Conservation (phyloP, 73 alveolate genomes). For the Tetrahymena elliotti region DNA sequence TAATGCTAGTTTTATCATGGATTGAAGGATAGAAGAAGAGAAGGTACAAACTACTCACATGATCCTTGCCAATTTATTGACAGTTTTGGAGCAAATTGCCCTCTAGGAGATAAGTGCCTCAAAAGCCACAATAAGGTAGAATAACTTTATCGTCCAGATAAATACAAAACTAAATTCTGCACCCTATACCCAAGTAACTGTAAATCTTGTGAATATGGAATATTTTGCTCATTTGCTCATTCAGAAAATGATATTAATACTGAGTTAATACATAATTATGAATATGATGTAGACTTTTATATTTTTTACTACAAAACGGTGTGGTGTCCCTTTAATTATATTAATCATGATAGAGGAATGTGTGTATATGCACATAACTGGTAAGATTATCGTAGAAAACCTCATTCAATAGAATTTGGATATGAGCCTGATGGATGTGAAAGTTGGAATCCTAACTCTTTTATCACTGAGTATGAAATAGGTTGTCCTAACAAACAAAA, state of each 20-base stretch:
- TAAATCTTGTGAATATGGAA: conserved; percentile 73
- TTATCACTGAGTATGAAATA: conserved; percentile 53
- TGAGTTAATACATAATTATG: conserved; percentile 64
- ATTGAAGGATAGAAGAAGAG: conserved; percentile 55
- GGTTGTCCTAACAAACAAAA: conserved; percentile 55
- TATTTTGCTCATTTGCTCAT: conserved; percentile 84
- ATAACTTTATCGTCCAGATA: conserved; percentile 74
- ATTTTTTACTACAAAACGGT: conserved; percentile 85
- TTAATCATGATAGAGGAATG: conserved; percentile 71
- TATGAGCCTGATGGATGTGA: conserved; percentile 57
- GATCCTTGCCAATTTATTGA: conserved; percentile 66
- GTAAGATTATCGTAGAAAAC: conserved; percentile 93
- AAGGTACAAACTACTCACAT: conserved; percentile 38
- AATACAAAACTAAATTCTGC: conserved; percentile 79
- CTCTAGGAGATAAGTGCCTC: conserved; percentile 58
- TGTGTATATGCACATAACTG: conserved; percentile 97
- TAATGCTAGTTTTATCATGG: conserved; percentile 68
- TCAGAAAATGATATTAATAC: conserved; percentile 65
- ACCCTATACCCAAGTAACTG: conserved; percentile 58
- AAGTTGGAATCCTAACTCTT: conserved; percentile 60
- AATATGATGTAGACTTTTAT: conserved; percentile 61
- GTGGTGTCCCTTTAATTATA: conserved; percentile 90
- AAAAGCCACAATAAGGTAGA: conserved; percentile 81
- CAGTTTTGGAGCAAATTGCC: conserved; percentile 51
- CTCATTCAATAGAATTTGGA: conserved; percentile 49